Evolutionary conservation across 2,329 filamentous ascomycete genomes (phyloP).

Genomic region (Colletotrichum paranaense): DNA sequence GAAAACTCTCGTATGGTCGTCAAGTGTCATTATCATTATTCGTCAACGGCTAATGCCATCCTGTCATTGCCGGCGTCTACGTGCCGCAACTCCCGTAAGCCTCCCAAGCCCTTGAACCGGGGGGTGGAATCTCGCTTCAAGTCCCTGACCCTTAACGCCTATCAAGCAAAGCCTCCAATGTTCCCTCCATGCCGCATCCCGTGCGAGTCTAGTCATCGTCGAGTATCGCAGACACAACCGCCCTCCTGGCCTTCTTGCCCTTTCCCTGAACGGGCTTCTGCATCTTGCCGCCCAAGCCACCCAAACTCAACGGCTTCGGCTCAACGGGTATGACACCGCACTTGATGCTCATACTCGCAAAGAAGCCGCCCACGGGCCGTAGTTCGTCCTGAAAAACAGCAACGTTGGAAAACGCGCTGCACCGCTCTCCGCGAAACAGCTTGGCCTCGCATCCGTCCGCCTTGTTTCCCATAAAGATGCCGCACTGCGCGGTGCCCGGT

Average conservation of each 20-base stretch:
- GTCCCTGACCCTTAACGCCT: neutral
- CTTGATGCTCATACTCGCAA: slow-evolving; percentile 28
- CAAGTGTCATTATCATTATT: slow-evolving; percentile 4
- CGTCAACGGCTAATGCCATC: neutral
- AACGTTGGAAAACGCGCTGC: slow-evolving; percentile 23
- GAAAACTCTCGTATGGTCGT: neutral
- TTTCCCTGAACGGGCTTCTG: slow-evolving; percentile 22
- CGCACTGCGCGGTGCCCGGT: slow-evolving; percentile 24
- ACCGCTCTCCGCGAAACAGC: slow-evolving; percentile 24
- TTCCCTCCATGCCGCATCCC: neutral
- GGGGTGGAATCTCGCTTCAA: neutral
- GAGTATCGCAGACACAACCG: slow-evolving; percentile 1
- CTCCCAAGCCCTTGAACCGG: neutral
- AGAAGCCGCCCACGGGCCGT: slow-evolving; percentile 27
- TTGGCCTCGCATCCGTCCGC: slow-evolving; percentile 33
- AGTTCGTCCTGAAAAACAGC: slow-evolving; percentile 30
- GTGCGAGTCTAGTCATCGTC: neutral
- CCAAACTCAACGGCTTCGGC: slow-evolving; percentile 27
- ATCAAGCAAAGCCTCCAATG: neutral
- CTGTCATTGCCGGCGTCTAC: neutral
- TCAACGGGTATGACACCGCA: slow-evolving; percentile 30
- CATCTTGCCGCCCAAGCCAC: slow-evolving; percentile 18
- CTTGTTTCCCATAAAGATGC: slow-evolving; percentile 29
- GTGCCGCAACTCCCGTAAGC: neutral
- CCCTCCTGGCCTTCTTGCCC: neutral